A percentile compares a stretch with the other conserved stretches of the same genome.
These are phyloP conservation scores for Heterobasidion annosum DNA, from an alignment of 1,284 basidiomycete species.

Conservation along the genomic window DNA sequence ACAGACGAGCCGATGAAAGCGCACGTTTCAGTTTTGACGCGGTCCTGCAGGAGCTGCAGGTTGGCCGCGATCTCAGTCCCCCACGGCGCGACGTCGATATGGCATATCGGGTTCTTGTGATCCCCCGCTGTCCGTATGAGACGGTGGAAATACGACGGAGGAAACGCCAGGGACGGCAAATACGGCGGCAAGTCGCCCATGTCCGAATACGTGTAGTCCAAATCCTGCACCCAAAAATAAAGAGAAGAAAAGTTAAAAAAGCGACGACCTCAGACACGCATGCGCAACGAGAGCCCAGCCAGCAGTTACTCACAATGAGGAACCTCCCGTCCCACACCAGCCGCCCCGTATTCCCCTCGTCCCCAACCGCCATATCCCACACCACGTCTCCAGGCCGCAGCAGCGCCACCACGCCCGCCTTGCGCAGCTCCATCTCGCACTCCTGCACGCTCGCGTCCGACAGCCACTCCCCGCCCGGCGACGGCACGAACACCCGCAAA, in stretches of 20 bases:
- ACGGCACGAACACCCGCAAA: slow-evolving; percentile 71
- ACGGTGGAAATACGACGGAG: slow-evolving; percentile 79
- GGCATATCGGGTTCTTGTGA: slow-evolving; percentile 56
- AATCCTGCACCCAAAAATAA: slow-evolving; percentile 40
- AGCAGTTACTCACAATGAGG: slow-evolving; percentile 37
- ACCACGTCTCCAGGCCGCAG: slow-evolving; percentile 70
- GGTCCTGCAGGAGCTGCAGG: slow-evolving; percentile 67
- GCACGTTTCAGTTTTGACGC: slow-evolving; percentile 72
- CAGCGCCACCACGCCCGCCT: slow-evolving; percentile 48
- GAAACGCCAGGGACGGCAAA: slow-evolving; percentile 65
- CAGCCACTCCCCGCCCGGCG: slow-evolving; percentile 74
- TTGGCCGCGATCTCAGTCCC: slow-evolving; percentile 64
- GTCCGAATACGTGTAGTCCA: slow-evolving; percentile 70
- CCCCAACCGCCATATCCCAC: slow-evolving; percentile 75
- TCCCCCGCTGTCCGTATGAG: slow-evolving; percentile 51
- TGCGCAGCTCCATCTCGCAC: slow-evolving; percentile 68
- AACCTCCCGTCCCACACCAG: slow-evolving; percentile 79
- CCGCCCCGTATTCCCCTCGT: slow-evolving; percentile 72
- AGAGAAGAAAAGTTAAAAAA: not conserved
- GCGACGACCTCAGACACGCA: not conserved
- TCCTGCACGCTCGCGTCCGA: slow-evolving; percentile 68
- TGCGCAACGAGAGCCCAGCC: not conserved
- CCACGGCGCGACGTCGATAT: slow-evolving; percentile 69
- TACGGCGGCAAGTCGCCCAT: slow-evolving; percentile 71
- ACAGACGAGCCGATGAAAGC: slow-evolving; percentile 17